Conservation (phyloP, 2,329 filamentous ascomycete genomes). For the Monilinia vaccinii-corymbosi region DNA sequence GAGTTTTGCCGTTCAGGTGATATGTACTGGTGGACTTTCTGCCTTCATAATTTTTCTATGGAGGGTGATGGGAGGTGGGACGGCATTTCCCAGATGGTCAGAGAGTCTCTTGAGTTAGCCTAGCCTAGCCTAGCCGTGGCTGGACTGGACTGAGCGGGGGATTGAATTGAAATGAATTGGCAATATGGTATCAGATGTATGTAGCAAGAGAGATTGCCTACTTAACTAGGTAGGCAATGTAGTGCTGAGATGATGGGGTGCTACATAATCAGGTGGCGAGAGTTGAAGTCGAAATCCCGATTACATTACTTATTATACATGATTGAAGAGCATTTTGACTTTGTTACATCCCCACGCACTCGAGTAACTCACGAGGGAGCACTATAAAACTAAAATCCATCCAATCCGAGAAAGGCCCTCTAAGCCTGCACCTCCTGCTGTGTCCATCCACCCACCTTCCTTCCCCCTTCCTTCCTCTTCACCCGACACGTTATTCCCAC, state of each 20-base stretch:
- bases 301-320: background rate
- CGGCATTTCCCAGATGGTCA: no score
- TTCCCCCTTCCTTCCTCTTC: conserved; percentile 74
- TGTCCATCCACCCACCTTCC: conserved; percentile 57
- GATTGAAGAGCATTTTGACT: background rate
- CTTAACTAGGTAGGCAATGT: background rate
- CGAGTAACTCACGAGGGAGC: background rate
- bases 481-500: conserved; percentile 89
- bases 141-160: background rate
- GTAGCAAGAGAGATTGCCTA: background rate
- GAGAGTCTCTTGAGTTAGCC: background rate
- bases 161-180: background rate
- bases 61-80: background rate
- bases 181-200: background rate
- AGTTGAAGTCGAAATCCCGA: background rate
- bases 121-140: background rate
- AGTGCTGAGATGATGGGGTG: background rate
- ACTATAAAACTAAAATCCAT: background rate
- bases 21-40: background rate
- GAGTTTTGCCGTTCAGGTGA: no score
- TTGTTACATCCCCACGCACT: background rate
- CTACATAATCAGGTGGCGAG: background rate
- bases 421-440: conserved; percentile 57
- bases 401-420: background rate
- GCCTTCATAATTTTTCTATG: background rate